Percentiles rank a stretch among this genome's conserved stretches.
Evolutionary conservation across 2,329 filamentous ascomycete species (phyloP).

Genomic region (Colletotrichum orchidophilum): DNA sequence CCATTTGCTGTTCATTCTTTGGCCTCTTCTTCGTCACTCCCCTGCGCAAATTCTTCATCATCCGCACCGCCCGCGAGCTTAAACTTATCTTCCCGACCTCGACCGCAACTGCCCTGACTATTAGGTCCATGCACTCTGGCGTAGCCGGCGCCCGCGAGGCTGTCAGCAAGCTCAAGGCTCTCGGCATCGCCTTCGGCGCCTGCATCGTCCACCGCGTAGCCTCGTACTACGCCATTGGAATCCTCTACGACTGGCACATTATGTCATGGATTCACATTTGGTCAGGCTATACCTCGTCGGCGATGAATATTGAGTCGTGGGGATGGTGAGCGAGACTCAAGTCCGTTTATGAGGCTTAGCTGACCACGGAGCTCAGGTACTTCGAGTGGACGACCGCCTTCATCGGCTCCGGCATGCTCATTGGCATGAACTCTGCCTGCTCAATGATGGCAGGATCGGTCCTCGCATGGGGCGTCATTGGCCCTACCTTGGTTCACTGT

Average conservation of each 20-base stretch:
- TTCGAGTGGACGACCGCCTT: slow-evolving; percentile 69
- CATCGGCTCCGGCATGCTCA: slow-evolving; percentile 65
- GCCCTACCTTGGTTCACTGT: slow-evolving; percentile 54
- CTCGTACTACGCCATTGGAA: slow-evolving; percentile 67
- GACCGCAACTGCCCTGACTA: slow-evolving; percentile 69
- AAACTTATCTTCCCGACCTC: slow-evolving; percentile 68
- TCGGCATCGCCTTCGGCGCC: slow-evolving; percentile 58
- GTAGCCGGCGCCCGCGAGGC: slow-evolving; percentile 61
- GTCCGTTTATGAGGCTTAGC: not conserved
- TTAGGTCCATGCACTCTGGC: slow-evolving; percentile 69
- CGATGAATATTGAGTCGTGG: slow-evolving; percentile 67
- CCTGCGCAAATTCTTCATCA: slow-evolving; percentile 74
- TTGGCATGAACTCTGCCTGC: slow-evolving; percentile 62
- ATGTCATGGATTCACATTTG: slow-evolving; percentile 65
- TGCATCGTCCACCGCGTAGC: slow-evolving; percentile 64
- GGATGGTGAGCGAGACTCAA: slow-evolving; percentile 55
- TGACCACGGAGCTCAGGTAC: slow-evolving; percentile 37
- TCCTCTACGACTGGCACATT: slow-evolving; percentile 68
- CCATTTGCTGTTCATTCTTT: slow-evolving; percentile 70
- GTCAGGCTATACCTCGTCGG: slow-evolving; percentile 59
- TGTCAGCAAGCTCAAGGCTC: slow-evolving; percentile 64
- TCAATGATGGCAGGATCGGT: slow-evolving; percentile 67
- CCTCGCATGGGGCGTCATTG: slow-evolving; percentile 64
- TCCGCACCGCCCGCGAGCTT: slow-evolving; percentile 69
- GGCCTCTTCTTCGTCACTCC: slow-evolving; percentile 71